phyloP scores from a whole-genome alignment of 768 basidiomycete species.

The Russula vinacea region DNA sequence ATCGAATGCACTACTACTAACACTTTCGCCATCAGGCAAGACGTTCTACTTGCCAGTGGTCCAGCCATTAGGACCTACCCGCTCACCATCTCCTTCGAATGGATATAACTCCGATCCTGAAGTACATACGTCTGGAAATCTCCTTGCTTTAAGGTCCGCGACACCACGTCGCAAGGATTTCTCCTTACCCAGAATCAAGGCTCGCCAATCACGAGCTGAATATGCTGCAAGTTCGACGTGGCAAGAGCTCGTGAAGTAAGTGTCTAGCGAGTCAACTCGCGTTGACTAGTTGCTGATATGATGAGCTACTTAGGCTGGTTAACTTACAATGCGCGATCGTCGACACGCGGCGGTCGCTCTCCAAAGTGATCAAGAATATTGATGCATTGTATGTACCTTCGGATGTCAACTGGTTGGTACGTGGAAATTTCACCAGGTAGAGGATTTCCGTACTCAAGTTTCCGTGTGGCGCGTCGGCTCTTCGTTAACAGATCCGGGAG shows the following conservation, averaged over 20 bases:
- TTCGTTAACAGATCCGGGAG: slow-evolving; percentile 57
- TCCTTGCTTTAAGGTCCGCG: slow-evolving; percentile 18
- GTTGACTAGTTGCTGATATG: slow-evolving; percentile 3
- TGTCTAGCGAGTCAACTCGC: slow-evolving; percentile 20
- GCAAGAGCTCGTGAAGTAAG: slow-evolving; percentile 73
- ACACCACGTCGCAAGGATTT: slow-evolving; percentile 19
- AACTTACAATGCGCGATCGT: slow-evolving; percentile 51
- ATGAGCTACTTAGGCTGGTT: slow-evolving; percentile 43
- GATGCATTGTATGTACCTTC: slow-evolving; percentile 43
- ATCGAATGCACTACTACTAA: slow-evolving; percentile 69
- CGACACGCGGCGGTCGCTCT: slow-evolving; percentile 50
- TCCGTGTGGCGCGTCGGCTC: slow-evolving; percentile 27
- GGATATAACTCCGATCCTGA: slow-evolving; percentile 78
- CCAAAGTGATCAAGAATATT: slow-evolving; percentile 47
- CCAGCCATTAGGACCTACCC: slow-evolving; percentile 35
- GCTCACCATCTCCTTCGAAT: slow-evolving; percentile 53
- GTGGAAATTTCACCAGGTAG: slow-evolving; percentile 2
- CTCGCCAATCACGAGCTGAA: slow-evolving; percentile 28
- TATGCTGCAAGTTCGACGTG: slow-evolving; percentile 51
- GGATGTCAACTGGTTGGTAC: slow-evolving; percentile 17
- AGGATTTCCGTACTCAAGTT: not conserved
- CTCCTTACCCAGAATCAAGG: slow-evolving; percentile 10
- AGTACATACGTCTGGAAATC: slow-evolving; percentile 38
- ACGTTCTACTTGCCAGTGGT: slow-evolving; percentile 55
- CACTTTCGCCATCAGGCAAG: slow-evolving; percentile 58